Evolutionary conservation across 164 flowering plant genomes (phyloP), one percentile per base, ranked within the genome.

Genomic region (Sextonia rubra): DNA sequence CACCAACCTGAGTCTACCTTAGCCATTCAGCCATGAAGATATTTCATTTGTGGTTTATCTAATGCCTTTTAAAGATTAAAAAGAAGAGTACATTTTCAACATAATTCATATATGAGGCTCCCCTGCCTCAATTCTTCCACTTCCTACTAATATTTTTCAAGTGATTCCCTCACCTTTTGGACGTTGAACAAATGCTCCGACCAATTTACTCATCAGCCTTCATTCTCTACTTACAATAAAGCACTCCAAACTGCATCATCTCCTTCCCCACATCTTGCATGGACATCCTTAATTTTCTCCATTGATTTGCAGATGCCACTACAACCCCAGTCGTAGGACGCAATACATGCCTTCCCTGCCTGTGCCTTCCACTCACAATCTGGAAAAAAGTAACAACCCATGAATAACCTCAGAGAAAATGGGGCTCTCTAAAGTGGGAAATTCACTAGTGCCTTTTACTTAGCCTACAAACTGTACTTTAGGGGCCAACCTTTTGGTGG

Each of bases 361-460:
- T 90, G 89, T 15, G 94, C 90, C 80, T 90, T 91, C 94, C 92
- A 90, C 77, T 88, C 91, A 70, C 94, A 91, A 77, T 91, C 97
- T 91, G 52, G 12, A 24, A 81, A n/a, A 77, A 20, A 12, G 69
- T 12, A 3, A 47, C 29, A 56, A 47, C 56, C 29, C 64, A 18
- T 11, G 32, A 66, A 44, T 64, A 15, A 64, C 4, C 4, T 29
- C 44, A 18, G 37, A 12, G 29, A 64, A 29, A 25, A 29, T 64
- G 1, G 44, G 8, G 27, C 12, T 26, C 27, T 64, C 15, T 26
- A 14, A 1, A 26, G 7, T 52, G n/a, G 58, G 14, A 8, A 17
- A 52, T 52, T 52, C 58, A 52, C 58, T 52, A 52, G n/a, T 15
- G 8, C 44, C 44, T 15, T 52, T 52, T 52, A 20, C 58, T 52